Base-by-base conservation (phyloP, 352 stramenopile species). In the Phytophthora litchii region DNA sequence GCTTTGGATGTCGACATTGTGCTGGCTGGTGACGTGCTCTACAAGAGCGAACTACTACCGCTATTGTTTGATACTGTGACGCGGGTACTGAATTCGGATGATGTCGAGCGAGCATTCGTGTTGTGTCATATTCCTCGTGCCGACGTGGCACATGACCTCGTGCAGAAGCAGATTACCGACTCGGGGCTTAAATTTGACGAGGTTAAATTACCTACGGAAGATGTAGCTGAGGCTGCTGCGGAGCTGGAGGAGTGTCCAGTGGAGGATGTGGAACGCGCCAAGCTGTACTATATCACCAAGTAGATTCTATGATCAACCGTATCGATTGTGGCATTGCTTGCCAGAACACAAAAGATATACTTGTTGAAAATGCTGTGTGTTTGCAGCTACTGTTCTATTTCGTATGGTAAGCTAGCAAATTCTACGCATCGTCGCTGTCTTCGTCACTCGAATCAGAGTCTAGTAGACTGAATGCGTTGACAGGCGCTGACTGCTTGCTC, bases 361-460 rank as follows among this genome's bases (percentile, higher is more conserved):
- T 38, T 51, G 19, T 43, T 49, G 45, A 34, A 32, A 42, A n/a
- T 38, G 41, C 17, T 37, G 41, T 14, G 37, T 35, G 44, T 8
- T n/a, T n/a, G n/a, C n/a, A n/a, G 34, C 31, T 46, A 51, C 19
- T 29, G 20, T 21, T 62, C 44, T 62, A 56, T 53, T 49, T 53
- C 25, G 48, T 53, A 20, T 27, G 12, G n/a, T 40, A 23, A 6
- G 14, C 20, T n/a, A 47, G 5, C 23, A 27, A 27, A 9, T 29
- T 25, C 57, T 27, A 68, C 32, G 78, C 70, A 13, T 75, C 66
- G 20, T 75, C 60, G 47, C 69, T 78, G 16, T 77, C 72, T 46
- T 86, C 74, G 56, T 97, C 89, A 65, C 94, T 97, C 42, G 92
- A 96, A 54, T 91, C 91, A 14, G 74, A 79, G 60, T 97, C 86